Evolutionary conservation across 2,329 filamentous ascomycete genomes (phyloP).

Genomic region (Cladophialophora immunda): DNA sequence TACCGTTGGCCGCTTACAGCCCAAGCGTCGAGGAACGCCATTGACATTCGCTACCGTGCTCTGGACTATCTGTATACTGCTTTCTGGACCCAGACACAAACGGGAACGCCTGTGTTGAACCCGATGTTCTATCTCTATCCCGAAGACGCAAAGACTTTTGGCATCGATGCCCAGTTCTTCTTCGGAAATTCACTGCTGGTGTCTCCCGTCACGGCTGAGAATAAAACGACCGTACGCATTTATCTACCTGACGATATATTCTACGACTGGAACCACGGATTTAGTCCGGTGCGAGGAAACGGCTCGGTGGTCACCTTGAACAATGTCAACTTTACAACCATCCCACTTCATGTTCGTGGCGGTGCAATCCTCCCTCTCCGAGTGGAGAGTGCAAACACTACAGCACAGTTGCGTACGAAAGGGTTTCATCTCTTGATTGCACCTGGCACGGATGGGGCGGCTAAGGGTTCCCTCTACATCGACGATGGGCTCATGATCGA

Average conservation of each 20-base stretch:
- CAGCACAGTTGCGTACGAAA: conserved; percentile 65
- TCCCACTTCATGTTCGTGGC: conserved; percentile 70
- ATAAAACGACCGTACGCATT: conserved; percentile 61
- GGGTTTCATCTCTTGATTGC: conserved; percentile 77
- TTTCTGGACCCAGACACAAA: conserved; percentile 66
- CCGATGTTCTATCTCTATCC: conserved; percentile 79
- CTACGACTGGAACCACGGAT: conserved; percentile 68
- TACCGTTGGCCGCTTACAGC: conserved; percentile 74
- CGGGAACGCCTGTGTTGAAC: conserved; percentile 72
- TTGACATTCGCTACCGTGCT: conserved; percentile 77
- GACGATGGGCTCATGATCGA: conserved; percentile 77
- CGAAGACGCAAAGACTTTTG: conserved; percentile 60
- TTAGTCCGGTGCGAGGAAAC: conserved; percentile 52
- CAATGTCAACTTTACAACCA: conserved; percentile 60
- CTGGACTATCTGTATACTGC: conserved; percentile 83
- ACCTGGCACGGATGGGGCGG: conserved; percentile 68
- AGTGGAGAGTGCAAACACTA: conserved; percentile 65
- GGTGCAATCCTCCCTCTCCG: conserved; percentile 69
- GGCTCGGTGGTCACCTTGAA: conserved; percentile 55
- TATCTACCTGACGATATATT: conserved; percentile 68
- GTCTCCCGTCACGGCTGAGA: conserved; percentile 63
- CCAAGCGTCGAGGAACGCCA: conserved; percentile 71
- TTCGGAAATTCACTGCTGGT: conserved; percentile 66
- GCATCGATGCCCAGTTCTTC: conserved; percentile 66
- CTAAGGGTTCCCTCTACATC: conserved; percentile 74